A percentile compares a stretch with the other conserved stretches of the same genome.
phyloP scores from a whole-genome alignment of 208 protist species.

The Leishmania lainsoni region DNA sequence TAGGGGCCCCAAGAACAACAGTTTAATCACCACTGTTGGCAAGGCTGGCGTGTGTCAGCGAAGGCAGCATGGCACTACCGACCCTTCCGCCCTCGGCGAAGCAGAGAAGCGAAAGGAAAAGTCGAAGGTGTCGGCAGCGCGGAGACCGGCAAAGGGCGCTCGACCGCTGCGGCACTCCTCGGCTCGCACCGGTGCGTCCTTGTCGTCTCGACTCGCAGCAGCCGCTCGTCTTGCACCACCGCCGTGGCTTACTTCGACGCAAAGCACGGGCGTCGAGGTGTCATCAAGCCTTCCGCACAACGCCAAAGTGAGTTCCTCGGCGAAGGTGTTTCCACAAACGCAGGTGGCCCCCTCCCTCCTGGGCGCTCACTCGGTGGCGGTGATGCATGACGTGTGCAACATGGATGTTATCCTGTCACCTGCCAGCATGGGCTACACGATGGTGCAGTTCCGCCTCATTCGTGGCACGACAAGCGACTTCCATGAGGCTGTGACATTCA shows the following conservation, averaged over 20 bases:
- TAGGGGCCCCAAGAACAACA: neutral
- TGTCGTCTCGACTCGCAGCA: neutral
- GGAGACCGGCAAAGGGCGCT: neutral
- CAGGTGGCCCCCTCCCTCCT: neutral
- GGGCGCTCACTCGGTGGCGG: slow-evolving; percentile 35
- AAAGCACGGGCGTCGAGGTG: neutral
- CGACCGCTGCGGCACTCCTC: neutral
- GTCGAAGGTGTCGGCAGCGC: neutral
- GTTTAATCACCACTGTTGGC: neutral
- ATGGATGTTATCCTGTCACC: slow-evolving; percentile 81
- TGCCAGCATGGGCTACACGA: slow-evolving; percentile 74
- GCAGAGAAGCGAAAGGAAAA: neutral
- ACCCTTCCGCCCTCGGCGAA: neutral
- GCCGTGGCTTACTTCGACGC: neutral
- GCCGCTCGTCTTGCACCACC: neutral
- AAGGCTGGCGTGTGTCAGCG: neutral
- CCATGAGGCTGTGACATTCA: slow-evolving; percentile 83
- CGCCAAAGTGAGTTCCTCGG: neutral
- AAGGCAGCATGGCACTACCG: neutral
- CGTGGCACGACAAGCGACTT: slow-evolving; percentile 85
- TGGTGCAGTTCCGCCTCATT: slow-evolving; percentile 81
- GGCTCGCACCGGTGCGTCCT: neutral
- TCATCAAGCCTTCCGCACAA: neutral
- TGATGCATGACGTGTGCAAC: slow-evolving; percentile 71
- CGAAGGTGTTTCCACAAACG: neutral